Evolutionary conservation across 108 stramenopile species (phyloP), one percentile per base, ranked within the genome.

Genomic region (Cyclostephanos tholiformis): DNA sequence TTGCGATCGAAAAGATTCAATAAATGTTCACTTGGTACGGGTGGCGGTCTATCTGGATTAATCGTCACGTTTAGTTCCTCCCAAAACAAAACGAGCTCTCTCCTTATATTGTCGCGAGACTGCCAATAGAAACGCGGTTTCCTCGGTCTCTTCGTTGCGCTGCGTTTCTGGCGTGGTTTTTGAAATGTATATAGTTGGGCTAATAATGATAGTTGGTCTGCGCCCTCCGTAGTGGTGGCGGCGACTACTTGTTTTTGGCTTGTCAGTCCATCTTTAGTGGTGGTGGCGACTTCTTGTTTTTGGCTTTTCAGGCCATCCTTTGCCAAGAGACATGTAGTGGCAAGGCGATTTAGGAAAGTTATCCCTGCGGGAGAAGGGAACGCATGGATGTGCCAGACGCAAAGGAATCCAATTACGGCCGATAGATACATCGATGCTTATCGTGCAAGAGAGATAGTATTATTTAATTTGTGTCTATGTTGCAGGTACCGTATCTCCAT

Each of bases 1-100:
- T 89, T 75, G n/a, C 90, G 82, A 23, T 82, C 50, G 69, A 84
- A 91, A 62, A 83, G 65, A 36, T 82, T 82, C 52, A 91, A 63
- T 58, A 91, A 50, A 43, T 65, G 49, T 68, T 91, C 90, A 58
- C 76, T 87, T 16, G 89, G 89, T 61, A 91, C 87, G 14, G 82
- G 84, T 13, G 87, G 87, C 32, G 82, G 76, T 39, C 23, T 41
- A 36, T 78, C 30, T 13, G 67, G 43, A 60, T 74, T 4, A 32
- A 84, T 52, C 16, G 48, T 63, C 10, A 63, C 71, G 29, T 58
- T n/a, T 17, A 59, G 38, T 58, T 78, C 69, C 20, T 57, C 53
- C 88, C 85, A 88, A 61, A 85, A 83, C 38, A 50, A 22, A n/a
- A 38, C 4, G 57, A 88, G 63, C 48, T 90, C 85, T n/a, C 17